Conservation (phyloP, 805 yeast species). For the Yarrowia yakushimensis region DNA sequence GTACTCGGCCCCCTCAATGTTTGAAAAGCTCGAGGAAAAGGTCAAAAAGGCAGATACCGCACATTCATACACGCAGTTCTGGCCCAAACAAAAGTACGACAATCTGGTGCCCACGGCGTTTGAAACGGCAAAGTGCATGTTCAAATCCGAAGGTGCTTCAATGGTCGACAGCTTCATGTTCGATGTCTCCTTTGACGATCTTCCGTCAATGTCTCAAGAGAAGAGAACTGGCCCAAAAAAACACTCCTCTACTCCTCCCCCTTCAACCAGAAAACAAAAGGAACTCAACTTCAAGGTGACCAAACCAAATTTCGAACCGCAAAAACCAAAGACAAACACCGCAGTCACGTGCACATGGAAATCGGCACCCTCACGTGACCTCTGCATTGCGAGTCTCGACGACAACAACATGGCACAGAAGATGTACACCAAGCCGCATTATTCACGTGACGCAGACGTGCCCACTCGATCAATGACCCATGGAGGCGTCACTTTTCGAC, state of each 20-base stretch:
- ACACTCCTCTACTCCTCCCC: not conserved
- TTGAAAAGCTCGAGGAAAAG: not conserved
- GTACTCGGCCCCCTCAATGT: not conserved
- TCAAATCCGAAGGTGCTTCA: slow-evolving; percentile 1
- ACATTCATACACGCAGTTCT: not conserved
- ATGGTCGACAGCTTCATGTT: not conserved
- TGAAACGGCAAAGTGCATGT: slow-evolving; percentile 1
- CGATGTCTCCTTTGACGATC: slow-evolving; percentile 5
- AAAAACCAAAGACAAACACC: not conserved
- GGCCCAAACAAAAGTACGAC: not conserved
- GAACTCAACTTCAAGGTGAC: not conserved
- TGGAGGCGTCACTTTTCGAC: slow-evolving; percentile 54
- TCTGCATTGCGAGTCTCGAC: not conserved
- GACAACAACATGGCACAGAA: not conserved
- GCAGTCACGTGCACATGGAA: not conserved
- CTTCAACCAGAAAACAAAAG: not conserved
- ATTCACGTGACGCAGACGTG: slow-evolving; percentile 49
- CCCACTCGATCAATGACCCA: slow-evolving; percentile 54
- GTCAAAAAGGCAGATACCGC: not conserved
- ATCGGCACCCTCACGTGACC: not conserved
- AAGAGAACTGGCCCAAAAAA: not conserved
- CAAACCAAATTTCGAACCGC: not conserved
- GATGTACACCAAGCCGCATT: slow-evolving; percentile 5
- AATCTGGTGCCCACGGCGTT: slow-evolving; percentile 1
- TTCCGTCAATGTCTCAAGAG: slow-evolving; percentile 2